Percentiles rank a stretch among this genome's conserved stretches.
Conservation (phyloP, 208 protist genomes). For the Herpetomonas muscarum region DNA sequence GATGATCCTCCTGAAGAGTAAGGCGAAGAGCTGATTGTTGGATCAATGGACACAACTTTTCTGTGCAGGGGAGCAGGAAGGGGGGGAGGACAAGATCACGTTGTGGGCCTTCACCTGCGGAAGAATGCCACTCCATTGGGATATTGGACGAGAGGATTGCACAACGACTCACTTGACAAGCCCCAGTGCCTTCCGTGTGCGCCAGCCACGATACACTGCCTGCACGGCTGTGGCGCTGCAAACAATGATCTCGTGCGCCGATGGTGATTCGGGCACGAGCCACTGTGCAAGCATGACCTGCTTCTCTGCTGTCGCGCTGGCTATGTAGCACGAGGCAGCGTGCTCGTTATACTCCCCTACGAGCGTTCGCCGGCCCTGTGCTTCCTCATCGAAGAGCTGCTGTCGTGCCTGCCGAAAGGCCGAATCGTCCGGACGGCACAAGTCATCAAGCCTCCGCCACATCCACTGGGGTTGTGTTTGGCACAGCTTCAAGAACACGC, state of each 20-base stretch:
- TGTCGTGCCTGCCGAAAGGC: not conserved
- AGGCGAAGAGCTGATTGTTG: too few relatives aligned
- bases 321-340: slow-evolving; percentile 3
- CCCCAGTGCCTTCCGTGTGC: slow-evolving; percentile 11
- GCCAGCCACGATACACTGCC: slow-evolving; percentile 30
- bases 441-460: slow-evolving; percentile 22
- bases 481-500: slow-evolving; percentile 42
- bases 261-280: not conserved
- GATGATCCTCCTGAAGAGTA: too few relatives aligned
- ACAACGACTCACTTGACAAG: too few relatives aligned
- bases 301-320: slow-evolving; percentile 24
- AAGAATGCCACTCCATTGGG: too few relatives aligned
- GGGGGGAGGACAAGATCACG: too few relatives aligned
- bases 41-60: too few relatives aligned
- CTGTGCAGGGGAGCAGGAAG: too few relatives aligned
- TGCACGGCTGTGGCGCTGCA: slow-evolving; percentile 37
- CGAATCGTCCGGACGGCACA: not conserved
- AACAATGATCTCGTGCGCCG: slow-evolving; percentile 10
- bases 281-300: slow-evolving; percentile 11
- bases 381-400: slow-evolving; percentile 13
- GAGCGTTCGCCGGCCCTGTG: slow-evolving; percentile 3
- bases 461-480: slow-evolving; percentile 28
- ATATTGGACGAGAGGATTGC: too few relatives aligned
- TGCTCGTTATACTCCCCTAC: slow-evolving; percentile 8
- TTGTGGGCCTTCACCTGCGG: too few relatives aligned